These are phyloP conservation scores for Aspergillus glaucus DNA, from an alignment of 2,329 filamentous ascomycete genomes.

Conservation along the genomic window DNA sequence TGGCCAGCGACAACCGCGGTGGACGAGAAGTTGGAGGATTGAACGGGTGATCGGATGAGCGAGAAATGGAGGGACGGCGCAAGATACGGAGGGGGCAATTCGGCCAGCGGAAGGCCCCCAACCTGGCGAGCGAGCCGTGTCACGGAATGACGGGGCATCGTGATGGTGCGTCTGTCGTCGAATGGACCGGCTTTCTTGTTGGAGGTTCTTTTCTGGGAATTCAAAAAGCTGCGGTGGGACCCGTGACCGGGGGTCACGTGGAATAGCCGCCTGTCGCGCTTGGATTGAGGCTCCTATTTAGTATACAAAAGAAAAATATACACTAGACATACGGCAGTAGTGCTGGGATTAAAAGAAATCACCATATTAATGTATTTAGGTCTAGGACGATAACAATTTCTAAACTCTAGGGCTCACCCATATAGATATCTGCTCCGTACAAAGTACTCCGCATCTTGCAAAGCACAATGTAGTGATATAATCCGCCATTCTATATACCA, in stretches of 20 bases:
- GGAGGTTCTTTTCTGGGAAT: not conserved
- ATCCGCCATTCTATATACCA: too few relatives aligned
- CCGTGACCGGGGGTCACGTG: not conserved
- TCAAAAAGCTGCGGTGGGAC: not conserved
- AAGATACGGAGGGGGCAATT: conserved; percentile 40
- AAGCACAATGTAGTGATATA: too few relatives aligned
- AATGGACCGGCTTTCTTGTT: not conserved
- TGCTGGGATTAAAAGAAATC: too few relatives aligned
- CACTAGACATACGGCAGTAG: too few relatives aligned
- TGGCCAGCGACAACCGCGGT: conserved; percentile 46
- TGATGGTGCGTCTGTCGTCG: conserved; percentile 3
- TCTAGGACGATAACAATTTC: too few relatives aligned
- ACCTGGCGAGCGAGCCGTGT: conserved; percentile 27
- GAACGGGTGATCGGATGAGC: conserved; percentile 23
- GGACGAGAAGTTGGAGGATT: conserved; percentile 45
- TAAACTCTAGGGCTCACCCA: too few relatives aligned
- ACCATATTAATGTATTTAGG: too few relatives aligned
- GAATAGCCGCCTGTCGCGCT: not conserved
- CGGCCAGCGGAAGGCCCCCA: conserved; percentile 27
- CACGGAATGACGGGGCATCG: conserved; percentile 34
- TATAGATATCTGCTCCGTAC: too few relatives aligned
- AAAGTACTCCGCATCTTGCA: too few relatives aligned
- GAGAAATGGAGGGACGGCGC: conserved; percentile 36
- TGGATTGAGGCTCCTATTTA: not conserved
- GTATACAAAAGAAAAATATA: not conserved